Evolutionary conservation across 805 yeast species (phyloP), one percentile per base, ranked within the genome.

Genomic region (Myxozyma neglecta): DNA sequence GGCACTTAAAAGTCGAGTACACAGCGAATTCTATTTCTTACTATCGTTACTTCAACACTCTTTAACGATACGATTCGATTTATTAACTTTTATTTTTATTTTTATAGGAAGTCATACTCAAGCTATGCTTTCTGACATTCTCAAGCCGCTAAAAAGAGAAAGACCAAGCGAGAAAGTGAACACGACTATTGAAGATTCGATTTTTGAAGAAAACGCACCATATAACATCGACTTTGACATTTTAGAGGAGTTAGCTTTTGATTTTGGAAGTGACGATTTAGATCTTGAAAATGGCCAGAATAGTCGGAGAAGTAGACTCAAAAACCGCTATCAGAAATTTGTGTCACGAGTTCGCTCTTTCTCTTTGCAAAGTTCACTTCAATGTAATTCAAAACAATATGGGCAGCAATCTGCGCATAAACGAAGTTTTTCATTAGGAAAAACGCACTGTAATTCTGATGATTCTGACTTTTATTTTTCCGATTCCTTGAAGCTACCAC

Each of bases 401-500:
- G 18, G n/a, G 18, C n/a, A 40, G 44, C 14, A 40, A 40, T n/a
- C n/a, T n/a, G 8, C n/a, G 44, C 44, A 40, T n/a, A n/a, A 40
- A 40, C 44, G 44, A 13, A n/a, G 32, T 29, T 36, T 46, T 36
- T 29, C 37, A 46, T 20, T 24, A 24, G 5, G 29, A 24, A 24
- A 24, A 24, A 2, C 29, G 2, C 29, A 24, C 29, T 24, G 29
- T 24, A 5, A 24, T 24, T 24, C 29, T 24, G 29, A 5, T 24
- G 34, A 13, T n/a, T 14, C 39, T 40, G 51, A 32, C 6, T 29
- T 37, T 13, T 36, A 7, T 3, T 13, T 9, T 18, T 32, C 50
- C 7, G 37, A 54, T 16, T 56, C 59, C 13, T 57, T 57, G 35
- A 51, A 47, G 39, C 32, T 57, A 6, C 60, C 60, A 13, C 46